Percentiles rank a stretch among this genome's conserved stretches.
Conservation (phyloP, 129 eudicot species). For the Flaveria sonorensis region DNA sequence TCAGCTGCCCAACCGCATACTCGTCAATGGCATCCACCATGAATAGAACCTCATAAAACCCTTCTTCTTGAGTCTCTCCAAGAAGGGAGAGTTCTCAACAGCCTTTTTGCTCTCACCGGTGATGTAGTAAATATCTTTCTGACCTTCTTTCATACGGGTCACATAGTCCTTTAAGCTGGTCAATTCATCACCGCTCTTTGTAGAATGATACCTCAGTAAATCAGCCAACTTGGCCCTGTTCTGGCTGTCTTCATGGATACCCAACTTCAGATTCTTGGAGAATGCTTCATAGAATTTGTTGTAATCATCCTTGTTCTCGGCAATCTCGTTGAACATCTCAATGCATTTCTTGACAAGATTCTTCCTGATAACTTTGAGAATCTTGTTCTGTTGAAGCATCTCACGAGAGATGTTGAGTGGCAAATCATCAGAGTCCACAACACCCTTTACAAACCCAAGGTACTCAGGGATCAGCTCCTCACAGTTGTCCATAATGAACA, state of each 20-base stretch:
- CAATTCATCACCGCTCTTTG: conserved; percentile 85
- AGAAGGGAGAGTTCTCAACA: conserved; percentile 80
- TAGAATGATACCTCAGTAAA: conserved; percentile 71
- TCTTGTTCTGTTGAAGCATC: conserved; percentile 88
- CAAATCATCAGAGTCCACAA: conserved; percentile 83
- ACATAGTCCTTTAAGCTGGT: conserved; percentile 85
- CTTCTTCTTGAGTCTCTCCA: conserved; percentile 75
- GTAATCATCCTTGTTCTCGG: conserved; percentile 86
- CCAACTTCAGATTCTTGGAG: conserved; percentile 80
- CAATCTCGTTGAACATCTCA: conserved; percentile 90
- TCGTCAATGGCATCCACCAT: conserved; percentile 95
- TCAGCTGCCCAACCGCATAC: conserved; percentile 76
- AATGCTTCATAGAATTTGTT: conserved; percentile 75
- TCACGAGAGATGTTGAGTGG: conserved; percentile 91
- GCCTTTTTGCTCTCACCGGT: conserved; percentile 92
- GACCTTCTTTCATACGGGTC: conserved; percentile 85
- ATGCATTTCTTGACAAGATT: conserved; percentile 89
- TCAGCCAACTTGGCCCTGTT: conserved; percentile 79
- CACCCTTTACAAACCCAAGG: conserved; percentile 79
- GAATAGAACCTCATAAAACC: conserved; percentile 73
- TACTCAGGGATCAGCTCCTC: conserved; percentile 84
- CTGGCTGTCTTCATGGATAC: conserved; percentile 87
- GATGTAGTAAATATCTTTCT: conserved; percentile 77
- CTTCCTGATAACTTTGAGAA: conserved; percentile 84
- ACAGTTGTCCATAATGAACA: conserved; percentile 86